These are phyloP conservation scores for Juglanconis sp. DNA, from an alignment of 2,329 filamentous ascomycete genomes.

Conservation along the genomic window DNA sequence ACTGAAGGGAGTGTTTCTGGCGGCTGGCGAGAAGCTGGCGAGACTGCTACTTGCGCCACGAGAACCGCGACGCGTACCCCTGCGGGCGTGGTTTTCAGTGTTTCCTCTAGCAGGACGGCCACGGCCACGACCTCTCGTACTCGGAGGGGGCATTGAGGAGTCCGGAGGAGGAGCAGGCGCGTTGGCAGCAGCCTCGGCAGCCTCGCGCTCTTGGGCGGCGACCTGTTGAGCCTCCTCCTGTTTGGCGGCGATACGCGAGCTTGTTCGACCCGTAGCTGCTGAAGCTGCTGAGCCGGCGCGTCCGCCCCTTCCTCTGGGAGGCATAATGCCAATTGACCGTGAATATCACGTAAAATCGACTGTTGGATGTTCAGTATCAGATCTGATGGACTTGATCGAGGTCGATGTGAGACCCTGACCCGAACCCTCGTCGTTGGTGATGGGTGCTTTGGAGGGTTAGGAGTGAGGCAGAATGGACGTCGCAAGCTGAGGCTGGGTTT, in stretches of 20 bases:
- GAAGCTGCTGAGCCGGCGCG: conserved; percentile 6
- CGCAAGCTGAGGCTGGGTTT: too few relatives aligned
- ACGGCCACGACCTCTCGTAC: background rate
- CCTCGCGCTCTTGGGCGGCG: conserved; percentile 5
- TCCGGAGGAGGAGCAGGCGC: conserved; percentile 5
- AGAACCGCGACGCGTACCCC: conserved; percentile 4
- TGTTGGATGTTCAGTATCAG: background rate
- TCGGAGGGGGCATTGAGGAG: background rate
- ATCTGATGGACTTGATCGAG: background rate
- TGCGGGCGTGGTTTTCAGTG: conserved; percentile 10
- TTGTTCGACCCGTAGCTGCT: conserved; percentile 6
- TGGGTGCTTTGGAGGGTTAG: too few relatives aligned
- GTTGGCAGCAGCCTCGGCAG: conserved; percentile 5
- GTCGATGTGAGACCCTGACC: background rate
- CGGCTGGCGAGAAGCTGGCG: background rate
- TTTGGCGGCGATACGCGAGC: conserved; percentile 15
- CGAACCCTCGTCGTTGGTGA: background rate
- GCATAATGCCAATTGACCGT: conserved; percentile 4
- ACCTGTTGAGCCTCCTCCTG: conserved; percentile 6
- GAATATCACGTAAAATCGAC: background rate
- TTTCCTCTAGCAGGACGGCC: background rate
- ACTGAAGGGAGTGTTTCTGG: background rate
- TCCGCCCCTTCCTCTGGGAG: conserved; percentile 8
- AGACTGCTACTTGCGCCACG: conserved; percentile 1
- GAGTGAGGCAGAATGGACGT: background rate